phyloP scores from a whole-genome alignment of 2,329 filamentous ascomycete genomes.

The Penicillium sp. region DNA sequence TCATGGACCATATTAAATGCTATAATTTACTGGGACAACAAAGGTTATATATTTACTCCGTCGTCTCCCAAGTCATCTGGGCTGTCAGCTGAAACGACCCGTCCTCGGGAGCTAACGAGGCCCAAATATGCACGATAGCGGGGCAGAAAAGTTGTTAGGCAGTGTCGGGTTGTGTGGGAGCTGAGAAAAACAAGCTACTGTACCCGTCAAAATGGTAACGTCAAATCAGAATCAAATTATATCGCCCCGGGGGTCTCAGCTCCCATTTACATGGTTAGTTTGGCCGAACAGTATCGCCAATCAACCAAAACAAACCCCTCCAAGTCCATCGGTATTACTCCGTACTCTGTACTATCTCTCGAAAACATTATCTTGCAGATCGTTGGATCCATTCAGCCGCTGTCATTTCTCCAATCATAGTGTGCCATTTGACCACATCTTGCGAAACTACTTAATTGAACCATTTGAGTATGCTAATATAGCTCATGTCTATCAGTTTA shows the following conservation, averaged over 20 bases:
- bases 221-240: conserved; percentile 3
- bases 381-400: background rate
- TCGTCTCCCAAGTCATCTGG: background rate
- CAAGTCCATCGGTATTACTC: background rate
- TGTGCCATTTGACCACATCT: background rate
- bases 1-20: background rate
- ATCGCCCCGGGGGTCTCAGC: conserved; percentile 5
- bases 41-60: background rate
- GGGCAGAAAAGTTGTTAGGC: background rate
- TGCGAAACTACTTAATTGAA: background rate
- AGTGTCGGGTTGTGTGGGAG: conserved; percentile 1
- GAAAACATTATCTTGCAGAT: background rate
- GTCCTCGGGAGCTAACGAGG: background rate
- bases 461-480: background rate
- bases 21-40: background rate
- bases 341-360: background rate
- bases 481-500: background rate
- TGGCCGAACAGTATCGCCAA: conserved; percentile 13
- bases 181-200: conserved; percentile 1
- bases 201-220: background rate
- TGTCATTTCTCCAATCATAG: conserved; percentile 5
- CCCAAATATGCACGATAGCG: background rate
- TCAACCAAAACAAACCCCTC: background rate
- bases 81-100: background rate
- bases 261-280: conserved; percentile 5